Evolutionary conservation across 805 yeast genomes (phyloP), one percentile per base, ranked within the genome.

Genomic region (Aciculoconidium aculeatum): DNA sequence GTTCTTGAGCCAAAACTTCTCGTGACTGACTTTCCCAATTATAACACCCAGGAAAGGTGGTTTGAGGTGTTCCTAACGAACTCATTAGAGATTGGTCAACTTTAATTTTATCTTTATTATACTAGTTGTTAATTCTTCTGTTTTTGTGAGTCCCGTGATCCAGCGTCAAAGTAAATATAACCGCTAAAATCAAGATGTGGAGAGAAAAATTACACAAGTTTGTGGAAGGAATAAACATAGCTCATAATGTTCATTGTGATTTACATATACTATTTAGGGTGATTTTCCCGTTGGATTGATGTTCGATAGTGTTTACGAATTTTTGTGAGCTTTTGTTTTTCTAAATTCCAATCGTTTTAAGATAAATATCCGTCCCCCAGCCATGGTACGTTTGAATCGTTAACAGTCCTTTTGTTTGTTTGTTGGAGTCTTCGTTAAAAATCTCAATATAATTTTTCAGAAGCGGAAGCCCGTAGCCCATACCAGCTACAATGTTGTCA

Each of bases 401-500:
- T 40, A 64, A 51, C 64, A 53, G 61, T 3, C 70, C 70, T 40
- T 55, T 60, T 18, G 47, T 43, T 3, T 38, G 24, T 3, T 42
- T 33, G 12, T 30, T 31, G 6, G 15, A 15, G 6, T 40, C 41
- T 7, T 39, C 44, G 36, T 62, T 61, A 40, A 64, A 64, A 3
- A 61, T 54, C 42, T 64, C 68, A 11, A 62, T 49, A 41, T 64
- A 64, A 38, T 53, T 56, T 38, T 58, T 63, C 62, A 88, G 82
- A 38, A 90, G 61, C 5, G 97, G 97, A 32, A 90, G 56, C 0
- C 98, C 98, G 50, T 86, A 90, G 1, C 97, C 97, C 83, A 92
- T 82, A 0, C 98, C 98, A 0, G 96, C 95, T 19, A 90, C 75
- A 6, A 70, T 62, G 44, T 71, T 71, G 1, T 83, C 80, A 2